Base-by-base conservation (phyloP, 495 filamentous ascomycete species). In the Pseudotulostoma volvatum region DNA sequence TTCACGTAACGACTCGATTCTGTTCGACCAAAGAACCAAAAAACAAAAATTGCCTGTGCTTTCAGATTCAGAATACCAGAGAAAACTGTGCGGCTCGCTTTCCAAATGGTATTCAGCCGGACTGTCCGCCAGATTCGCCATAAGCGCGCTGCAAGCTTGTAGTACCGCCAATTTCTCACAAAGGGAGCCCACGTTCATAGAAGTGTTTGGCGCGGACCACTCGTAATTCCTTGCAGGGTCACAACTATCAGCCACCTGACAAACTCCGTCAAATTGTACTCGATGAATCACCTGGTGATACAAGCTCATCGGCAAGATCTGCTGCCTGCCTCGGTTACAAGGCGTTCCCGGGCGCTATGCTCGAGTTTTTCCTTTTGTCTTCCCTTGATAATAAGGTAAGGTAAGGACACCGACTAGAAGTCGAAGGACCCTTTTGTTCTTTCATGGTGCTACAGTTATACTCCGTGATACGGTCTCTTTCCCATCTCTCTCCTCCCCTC, bases 1-100 rank as follows among this genome's bases (percentile, higher is more conserved):
- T 28, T 28, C 54, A 53, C 58, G 61, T 67, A 67, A 67, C 63
- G 63, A 62, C 57, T 57, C 60, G 63, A 55, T 57, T 57, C 53
- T 63, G 60, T 63, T 54, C 59, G 59, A 42, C 53, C 47, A 46
- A 13, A 21, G 44, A 52, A 51, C 50, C 52, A 44, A 48, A 43
- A 40, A 51, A 54, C 44, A 45, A 46, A 51, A 41, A 39, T 20
- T 2, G 28, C 33, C 19, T 39, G 17, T 47, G 33, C 40, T 38
- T 39, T 38, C 42, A 36, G 44, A 36, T 28, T 41, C 41, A n/a
- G 8, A 23, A 39, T 15, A 31, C 18, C 11, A 2, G 23, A 39
- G 17, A 37, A 37, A 37, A 28, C 23, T 28, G 5, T 28, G 23
- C 23, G 23, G 23, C 5, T 28, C 23, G 23, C 23, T 11, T 11